These are phyloP conservation scores for Aspergillus sclerotiicarbonarius DNA, from an alignment of 495 filamentous ascomycete genomes.

Conservation along the genomic window DNA sequence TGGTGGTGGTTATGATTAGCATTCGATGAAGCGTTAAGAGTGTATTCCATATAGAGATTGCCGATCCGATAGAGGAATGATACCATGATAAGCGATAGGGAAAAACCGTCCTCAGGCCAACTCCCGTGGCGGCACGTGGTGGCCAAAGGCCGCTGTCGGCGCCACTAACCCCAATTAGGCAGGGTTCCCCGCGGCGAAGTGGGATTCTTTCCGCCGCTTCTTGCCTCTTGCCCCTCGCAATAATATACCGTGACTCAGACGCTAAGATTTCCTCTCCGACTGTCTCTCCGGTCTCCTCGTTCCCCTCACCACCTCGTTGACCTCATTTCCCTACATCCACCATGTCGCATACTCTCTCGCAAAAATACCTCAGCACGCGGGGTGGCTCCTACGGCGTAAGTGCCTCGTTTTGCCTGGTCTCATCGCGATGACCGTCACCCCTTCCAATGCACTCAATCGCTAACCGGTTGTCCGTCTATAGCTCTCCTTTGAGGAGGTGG, in stretches of 20 bases:
- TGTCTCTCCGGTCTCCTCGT: neutral
- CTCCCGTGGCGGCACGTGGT: constrained; percentile 20
- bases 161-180: constrained; percentile 21
- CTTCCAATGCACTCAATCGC: constrained; percentile 6
- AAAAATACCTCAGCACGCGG: constrained; percentile 77
- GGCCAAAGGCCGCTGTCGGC: constrained; percentile 29
- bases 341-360: constrained; percentile 47
- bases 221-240: constrained; percentile 5
- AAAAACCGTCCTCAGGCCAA: no score
- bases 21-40: no score
- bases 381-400: constrained; percentile 76
- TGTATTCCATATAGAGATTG: no score
- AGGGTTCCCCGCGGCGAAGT: constrained; percentile 3
- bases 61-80: constrained; percentile 1
- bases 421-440: no score
- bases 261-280: neutral
- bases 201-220: constrained; percentile 8
- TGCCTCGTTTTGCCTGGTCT: constrained; percentile 10
- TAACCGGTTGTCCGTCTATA: constrained; percentile 29
- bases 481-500: constrained; percentile 88
- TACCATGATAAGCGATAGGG: neutral
- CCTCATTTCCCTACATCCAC: neutral
- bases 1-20: no score
- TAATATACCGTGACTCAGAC: neutral
- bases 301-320: neutral